Evolutionary conservation across 202 grass and related monocot species (phyloP).

Genomic region (Sporobolus alterniflorus): DNA sequence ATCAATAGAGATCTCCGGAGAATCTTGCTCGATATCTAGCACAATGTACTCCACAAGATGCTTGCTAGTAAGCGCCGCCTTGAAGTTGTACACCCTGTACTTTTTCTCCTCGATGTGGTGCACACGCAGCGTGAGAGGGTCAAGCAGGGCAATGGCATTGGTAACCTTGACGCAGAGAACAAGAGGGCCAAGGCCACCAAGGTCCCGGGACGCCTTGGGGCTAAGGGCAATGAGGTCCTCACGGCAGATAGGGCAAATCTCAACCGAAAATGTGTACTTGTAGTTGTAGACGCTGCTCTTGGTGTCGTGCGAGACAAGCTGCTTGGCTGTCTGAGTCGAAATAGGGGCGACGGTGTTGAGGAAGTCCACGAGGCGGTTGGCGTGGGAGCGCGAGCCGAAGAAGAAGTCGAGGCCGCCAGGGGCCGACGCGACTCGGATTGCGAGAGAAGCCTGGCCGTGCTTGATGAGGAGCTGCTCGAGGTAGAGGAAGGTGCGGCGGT

Average conservation of each 20-base stretch:
- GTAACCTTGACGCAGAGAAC: conserved; percentile 88
- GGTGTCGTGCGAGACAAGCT: conserved; percentile 83
- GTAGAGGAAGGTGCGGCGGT: conserved; percentile 92
- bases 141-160: conserved; percentile 71
- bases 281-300: conserved; percentile 88
- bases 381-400: conserved; percentile 82
- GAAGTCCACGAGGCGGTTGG: conserved; percentile 78
- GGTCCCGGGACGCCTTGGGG: conserved; percentile 56
- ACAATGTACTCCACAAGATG: conserved; percentile 94
- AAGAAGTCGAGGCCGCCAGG: conserved; percentile 84
- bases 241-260: conserved; percentile 91
- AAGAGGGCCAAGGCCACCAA: conserved; percentile 80
- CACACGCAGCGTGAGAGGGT: conserved; percentile 74
- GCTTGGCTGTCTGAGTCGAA: conserved; percentile 62
- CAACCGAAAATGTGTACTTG: conserved; percentile 93
- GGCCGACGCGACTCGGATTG: conserved; percentile 54
- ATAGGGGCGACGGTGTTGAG: conserved; percentile 69
- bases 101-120: conserved; percentile 81
- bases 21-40: conserved; percentile 80
- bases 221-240: conserved; percentile 85
- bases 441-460: conserved; percentile 73
- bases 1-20: conserved; percentile 61
- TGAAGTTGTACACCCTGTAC: conserved; percentile 80
- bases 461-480: conserved; percentile 91
- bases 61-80: conserved; percentile 67